Conservation (phyloP, 345 rosid species). For the Crucihimalaya himalaica region DNA sequence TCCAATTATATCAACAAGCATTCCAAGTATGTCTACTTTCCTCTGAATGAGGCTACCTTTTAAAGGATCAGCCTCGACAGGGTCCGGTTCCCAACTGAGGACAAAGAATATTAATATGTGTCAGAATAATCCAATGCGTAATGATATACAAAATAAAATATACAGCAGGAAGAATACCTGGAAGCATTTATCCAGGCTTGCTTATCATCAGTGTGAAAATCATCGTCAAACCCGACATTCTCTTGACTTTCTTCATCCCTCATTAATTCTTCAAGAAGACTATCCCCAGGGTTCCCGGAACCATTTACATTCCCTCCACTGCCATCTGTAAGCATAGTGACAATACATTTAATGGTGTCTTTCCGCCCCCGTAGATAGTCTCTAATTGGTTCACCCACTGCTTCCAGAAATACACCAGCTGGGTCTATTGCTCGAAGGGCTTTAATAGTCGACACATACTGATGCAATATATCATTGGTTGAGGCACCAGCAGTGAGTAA, state of each 20-base stretch:
- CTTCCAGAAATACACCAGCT: conserved; percentile 92
- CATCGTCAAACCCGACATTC: conserved; percentile 66
- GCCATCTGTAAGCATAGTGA: conserved; percentile 98
- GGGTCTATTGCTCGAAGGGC: conserved; percentile 94
- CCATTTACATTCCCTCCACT: conserved; percentile 81
- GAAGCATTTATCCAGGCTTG: conserved; percentile 85
- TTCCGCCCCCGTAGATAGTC: conserved; percentile 89
- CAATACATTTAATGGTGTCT: conserved; percentile 95
- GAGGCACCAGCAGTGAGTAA: conserved; percentile 99
- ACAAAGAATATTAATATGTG: conserved; percentile 16
- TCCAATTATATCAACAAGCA: conserved; percentile 95
- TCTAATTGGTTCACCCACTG: conserved; percentile 95
- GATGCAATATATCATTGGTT: conserved; percentile 98
- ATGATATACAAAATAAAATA: conserved; percentile 16
- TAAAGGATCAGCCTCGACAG: conserved; percentile 84
- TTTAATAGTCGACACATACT: conserved; percentile 93
- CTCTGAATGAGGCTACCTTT: conserved; percentile 81
- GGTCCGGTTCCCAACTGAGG: conserved; percentile 98
- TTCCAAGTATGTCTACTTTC: conserved; percentile 89
- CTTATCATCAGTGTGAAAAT: conserved; percentile 79
- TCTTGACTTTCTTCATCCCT: conserved; percentile 92
- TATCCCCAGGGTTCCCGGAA: conserved; percentile 83
- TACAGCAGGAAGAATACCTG: conserved; percentile 44
- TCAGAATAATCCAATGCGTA: conserved; percentile 13
- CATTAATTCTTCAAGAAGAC: conserved; percentile 96